Conservation (phyloP, 257 asterid species). For the Solanum acaule region DNA sequence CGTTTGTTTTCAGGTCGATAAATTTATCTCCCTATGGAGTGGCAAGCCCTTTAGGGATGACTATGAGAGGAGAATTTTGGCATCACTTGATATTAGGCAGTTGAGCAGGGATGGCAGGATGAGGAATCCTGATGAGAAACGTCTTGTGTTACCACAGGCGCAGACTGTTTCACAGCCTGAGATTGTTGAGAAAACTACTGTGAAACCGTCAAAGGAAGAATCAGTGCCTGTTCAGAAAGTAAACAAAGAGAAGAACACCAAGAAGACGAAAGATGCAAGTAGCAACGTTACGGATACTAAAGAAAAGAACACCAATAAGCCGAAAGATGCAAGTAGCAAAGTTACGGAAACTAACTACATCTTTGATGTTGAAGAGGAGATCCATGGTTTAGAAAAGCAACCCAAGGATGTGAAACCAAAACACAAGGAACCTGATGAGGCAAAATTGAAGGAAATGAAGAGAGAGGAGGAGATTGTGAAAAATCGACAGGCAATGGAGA, state of each 20-base stretch:
- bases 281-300: constrained; percentile 3
- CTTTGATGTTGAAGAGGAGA: constrained; percentile 20
- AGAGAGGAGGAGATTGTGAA: constrained; percentile 70
- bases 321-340: constrained; percentile 24
- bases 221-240: constrained; percentile 3
- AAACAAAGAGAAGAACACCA: constrained; percentile 6
- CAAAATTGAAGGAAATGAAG: constrained; percentile 59
- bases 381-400: constrained; percentile 13
- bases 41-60: constrained; percentile 58
- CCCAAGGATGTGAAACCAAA: constrained; percentile 28
- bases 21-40: constrained; percentile 50
- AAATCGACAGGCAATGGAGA: constrained; percentile 61
- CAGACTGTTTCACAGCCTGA: constrained; percentile 28
- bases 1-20: constrained; percentile 35
- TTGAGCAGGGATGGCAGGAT: constrained; percentile 65
- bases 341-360: constrained; percentile 1
- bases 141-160: constrained; percentile 23
- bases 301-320: constrained; percentile 20
- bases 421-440: constrained; percentile 40
- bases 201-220: constrained; percentile 38
- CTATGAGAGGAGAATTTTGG: constrained; percentile 53
- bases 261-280: constrained; percentile 27
- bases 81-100: constrained; percentile 66
- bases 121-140: constrained; percentile 68
- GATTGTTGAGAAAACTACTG: constrained; percentile 19